Percentiles rank a stretch among this genome's conserved stretches.
Conservation (phyloP, 768 basidiomycete species). For the Leccinum longicurvipes region DNA sequence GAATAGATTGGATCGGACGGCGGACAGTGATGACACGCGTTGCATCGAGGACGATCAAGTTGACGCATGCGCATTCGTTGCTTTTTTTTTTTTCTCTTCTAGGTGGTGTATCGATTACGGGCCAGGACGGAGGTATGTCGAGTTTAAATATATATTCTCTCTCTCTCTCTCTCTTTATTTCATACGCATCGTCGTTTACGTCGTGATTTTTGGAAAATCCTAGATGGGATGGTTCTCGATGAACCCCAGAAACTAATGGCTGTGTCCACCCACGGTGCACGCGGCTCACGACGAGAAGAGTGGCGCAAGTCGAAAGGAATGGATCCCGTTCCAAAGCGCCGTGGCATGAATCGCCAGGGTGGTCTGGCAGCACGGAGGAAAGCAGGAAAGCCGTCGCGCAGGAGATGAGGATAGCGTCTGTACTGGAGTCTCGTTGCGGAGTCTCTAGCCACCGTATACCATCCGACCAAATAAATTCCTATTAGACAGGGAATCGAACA, state of each 20-base stretch:
- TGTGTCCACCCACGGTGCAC: conserved; percentile 81
- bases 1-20: background rate
- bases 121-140: conserved; percentile 22
- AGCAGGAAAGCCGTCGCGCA: conserved; percentile 66
- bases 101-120: conserved; percentile 16
- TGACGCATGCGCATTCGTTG: conserved; percentile 5
- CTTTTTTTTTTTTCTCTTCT: conserved; percentile 1
- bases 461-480: background rate
- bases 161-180: background rate
- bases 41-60: conserved; percentile 2
- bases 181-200: conserved; percentile 7
- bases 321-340: conserved; percentile 44
- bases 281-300: conserved; percentile 71
- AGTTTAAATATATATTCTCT: background rate
- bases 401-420: conserved; percentile 45
- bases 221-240: conserved; percentile 59
- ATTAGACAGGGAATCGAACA: background rate
- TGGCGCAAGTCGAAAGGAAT: conserved; percentile 84
- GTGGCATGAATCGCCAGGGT: conserved; percentile 68
- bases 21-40: background rate
- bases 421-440: background rate
- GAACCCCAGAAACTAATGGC: conserved; percentile 28
- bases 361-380: conserved; percentile 56
- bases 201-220: background rate
- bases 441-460: background rate